These are phyloP conservation scores for Mimosa pudica DNA, from an alignment of 306 rosid species.

Conservation along the genomic window DNA sequence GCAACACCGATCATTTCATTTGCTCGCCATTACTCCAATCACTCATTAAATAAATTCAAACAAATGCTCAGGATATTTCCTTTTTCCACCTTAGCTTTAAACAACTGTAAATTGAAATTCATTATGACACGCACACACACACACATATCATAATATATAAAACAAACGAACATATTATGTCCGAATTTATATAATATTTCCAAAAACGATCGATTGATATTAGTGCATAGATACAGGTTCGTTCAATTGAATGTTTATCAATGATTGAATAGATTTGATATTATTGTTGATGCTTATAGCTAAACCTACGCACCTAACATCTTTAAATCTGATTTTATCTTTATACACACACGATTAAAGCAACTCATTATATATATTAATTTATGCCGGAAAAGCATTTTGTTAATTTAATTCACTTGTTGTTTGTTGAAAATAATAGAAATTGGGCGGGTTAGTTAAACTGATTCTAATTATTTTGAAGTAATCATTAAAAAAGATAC, in stretches of 20 bases:
- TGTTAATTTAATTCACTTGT: neutral
- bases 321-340: neutral
- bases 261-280: neutral
- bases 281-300: constrained; percentile 8
- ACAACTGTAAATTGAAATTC: neutral
- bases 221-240: neutral
- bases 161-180: too few relatives aligned
- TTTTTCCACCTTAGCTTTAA: neutral
- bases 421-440: neutral
- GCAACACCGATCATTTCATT: constrained; percentile 32
- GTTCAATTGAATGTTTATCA: neutral
- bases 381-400: neutral
- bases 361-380: neutral
- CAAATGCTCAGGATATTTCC: constrained; percentile 28
- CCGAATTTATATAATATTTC: too few relatives aligned
- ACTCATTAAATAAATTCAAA: constrained; percentile 9
- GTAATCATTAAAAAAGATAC: neutral
- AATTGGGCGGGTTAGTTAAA: neutral
- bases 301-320: constrained; percentile 2
- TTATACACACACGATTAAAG: neutral
- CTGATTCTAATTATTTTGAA: neutral
- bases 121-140: too few relatives aligned
- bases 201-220: neutral
- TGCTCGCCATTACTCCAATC: constrained; percentile 37
- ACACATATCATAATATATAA: too few relatives aligned